Conservation (phyloP, 1,284 basidiomycete genomes). For the Malassezia psittaci region DNA sequence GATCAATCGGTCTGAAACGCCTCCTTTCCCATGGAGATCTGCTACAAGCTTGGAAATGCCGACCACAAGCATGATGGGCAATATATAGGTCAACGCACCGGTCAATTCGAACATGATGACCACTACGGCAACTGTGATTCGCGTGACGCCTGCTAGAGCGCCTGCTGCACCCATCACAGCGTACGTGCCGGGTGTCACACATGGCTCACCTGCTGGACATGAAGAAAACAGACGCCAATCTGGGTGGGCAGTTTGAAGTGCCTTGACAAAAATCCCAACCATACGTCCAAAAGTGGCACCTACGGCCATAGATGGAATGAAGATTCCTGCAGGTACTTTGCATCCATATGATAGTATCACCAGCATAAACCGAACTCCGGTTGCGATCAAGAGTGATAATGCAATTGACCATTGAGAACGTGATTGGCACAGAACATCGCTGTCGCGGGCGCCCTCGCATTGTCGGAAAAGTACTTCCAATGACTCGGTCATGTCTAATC, state of each 20-base stretch:
- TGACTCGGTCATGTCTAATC: conserved; percentile 96
- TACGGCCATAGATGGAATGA: conserved; percentile 92
- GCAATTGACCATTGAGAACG: conserved; percentile 88
- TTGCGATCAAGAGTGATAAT: conserved; percentile 82
- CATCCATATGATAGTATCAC: conserved; percentile 89
- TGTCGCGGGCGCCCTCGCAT: conserved; percentile 86
- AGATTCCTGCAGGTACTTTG: conserved; percentile 94
- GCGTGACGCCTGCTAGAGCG: conserved; percentile 63
- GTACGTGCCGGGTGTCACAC: conserved; percentile 87
- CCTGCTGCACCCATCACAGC: conserved; percentile 27
- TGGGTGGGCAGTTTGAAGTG: conserved; percentile 72
- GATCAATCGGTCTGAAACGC: conserved; percentile 95
- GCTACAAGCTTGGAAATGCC: conserved; percentile 93
- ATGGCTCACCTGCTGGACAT: conserved; percentile 82
- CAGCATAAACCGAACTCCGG: conserved; percentile 71
- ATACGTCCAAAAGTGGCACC: conserved; percentile 89
- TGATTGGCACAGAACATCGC: conserved; percentile 89
- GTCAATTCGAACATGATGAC: conserved; percentile 99
- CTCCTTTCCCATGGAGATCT: conserved; percentile 82
- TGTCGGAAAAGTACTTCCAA: conserved; percentile 93
- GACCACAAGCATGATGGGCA: conserved; percentile 96
- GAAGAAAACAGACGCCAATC: conserved; percentile 73
- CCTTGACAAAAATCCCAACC: conserved; percentile 73
- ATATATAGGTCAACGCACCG: conserved; percentile 89
- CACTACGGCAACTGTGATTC: conserved; percentile 92